A percentile compares a stretch with the other conserved stretches of the same genome.
Conservation (phyloP, 805 yeast genomes). For the Saturnispora halmiae region DNA sequence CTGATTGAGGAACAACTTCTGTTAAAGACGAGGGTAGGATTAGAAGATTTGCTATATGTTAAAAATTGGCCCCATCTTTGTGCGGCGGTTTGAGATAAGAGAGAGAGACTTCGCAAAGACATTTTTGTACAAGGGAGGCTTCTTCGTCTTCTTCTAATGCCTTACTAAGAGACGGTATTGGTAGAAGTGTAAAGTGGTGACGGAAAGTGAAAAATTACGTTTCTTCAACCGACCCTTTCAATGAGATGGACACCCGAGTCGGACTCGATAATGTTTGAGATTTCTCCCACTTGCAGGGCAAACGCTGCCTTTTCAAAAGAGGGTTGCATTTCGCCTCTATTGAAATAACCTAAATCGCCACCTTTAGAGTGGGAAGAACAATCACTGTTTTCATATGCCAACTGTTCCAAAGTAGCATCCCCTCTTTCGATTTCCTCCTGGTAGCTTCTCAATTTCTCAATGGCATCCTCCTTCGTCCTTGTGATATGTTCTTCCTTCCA, state of each 20-base stretch:
- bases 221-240: constrained; percentile 73
- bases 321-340: constrained; percentile 92
- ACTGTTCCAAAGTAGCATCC: constrained; percentile 52
- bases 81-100: constrained; percentile 1
- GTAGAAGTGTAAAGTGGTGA: too few relatives aligned
- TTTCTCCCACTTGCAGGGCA: constrained; percentile 69
- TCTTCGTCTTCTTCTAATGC: too few relatives aligned
- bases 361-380: constrained; percentile 79
- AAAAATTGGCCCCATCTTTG: neutral
- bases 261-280: constrained; percentile 75
- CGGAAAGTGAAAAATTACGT: neutral
- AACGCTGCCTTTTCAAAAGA: constrained; percentile 85
- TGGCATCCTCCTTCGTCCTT: constrained; percentile 75
- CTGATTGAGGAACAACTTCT: constrained; percentile 6
- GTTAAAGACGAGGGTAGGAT: constrained; percentile 1
- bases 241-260: constrained; percentile 88
- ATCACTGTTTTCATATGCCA: constrained; percentile 81
- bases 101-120: too few relatives aligned
- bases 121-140: too few relatives aligned
- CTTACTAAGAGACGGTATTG: too few relatives aligned
- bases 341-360: constrained; percentile 89
- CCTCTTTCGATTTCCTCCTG: constrained; percentile 56
- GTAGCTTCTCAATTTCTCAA: constrained; percentile 47
- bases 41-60: neutral
- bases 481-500: constrained; percentile 76